Evolutionary conservation across 148 eudicot species (phyloP), one percentile per base, ranked within the genome.

Genomic region (Camellia granthamiana): DNA sequence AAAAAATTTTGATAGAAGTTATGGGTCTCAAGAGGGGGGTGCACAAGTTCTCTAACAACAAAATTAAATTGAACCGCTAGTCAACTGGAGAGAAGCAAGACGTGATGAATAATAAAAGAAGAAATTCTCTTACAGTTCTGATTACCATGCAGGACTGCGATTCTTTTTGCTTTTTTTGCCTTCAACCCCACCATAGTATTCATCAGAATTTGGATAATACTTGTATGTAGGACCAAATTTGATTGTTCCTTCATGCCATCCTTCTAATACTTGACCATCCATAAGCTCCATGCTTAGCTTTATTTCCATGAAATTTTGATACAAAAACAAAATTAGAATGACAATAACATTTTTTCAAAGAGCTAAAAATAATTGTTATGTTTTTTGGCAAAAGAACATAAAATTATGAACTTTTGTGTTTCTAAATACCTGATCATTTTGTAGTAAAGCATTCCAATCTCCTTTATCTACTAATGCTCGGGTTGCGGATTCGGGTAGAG

Each of bases 171-270:
- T 83, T 68, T 81, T 84, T 43, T 70, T 84, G 21, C 78, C 74
- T 38, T 61, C 73, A 65, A 44, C 51, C 10, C 74, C 55, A 16
- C 88, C 88, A 61, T 80, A 85, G 65, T 90, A 90, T 43, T 85
- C 78, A 69, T 86, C 81, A 1, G 92, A 88, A 76, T 90, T 88
- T 0, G 77, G 83, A 16, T 84, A 49, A 58, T 86, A 90, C 67
- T 90, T 90, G 77, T 90, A 90, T 15, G 92, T 90, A 0, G 92
- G 92, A 18, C 91, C 84, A 56, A 90, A 90, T 21, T 82, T 74
- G 71, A 90, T 86, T 23, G 44, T 52, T 51, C 89, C 88, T 83
- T 90, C 92, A 4, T 86, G 82, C 92, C 92, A 90, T 6, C 86
- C 87, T 84, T 84, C 78, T 42, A 90, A 90, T 72, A 76, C 88